These are phyloP conservation scores for Collybiopsis luxurians DNA, from an alignment of 768 basidiomycete species.

Conservation along the genomic window DNA sequence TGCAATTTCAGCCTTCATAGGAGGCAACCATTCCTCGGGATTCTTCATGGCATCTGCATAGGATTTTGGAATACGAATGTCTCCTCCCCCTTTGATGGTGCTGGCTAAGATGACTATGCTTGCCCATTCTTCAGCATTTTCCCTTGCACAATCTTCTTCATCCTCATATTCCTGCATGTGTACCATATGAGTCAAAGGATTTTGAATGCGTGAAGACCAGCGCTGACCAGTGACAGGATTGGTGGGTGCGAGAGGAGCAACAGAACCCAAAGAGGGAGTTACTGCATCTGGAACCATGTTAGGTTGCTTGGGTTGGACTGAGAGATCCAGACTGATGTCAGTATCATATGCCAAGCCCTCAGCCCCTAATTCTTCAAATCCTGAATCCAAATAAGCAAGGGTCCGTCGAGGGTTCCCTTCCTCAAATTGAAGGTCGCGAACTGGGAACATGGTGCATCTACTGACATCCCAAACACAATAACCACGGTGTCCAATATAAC, in stretches of 20 bases:
- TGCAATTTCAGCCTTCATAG: background rate
- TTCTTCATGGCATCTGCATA: background rate
- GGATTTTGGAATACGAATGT: background rate
- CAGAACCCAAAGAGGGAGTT: no score
- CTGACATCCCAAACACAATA: slow-evolving; percentile 2
- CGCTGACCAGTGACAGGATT: no score
- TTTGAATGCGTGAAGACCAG: no score
- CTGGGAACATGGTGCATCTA: slow-evolving; percentile 1
- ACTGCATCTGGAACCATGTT: no score
- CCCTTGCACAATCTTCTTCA: background rate
- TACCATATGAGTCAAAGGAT: background rate
- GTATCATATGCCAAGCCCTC: no score
- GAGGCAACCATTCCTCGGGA: background rate
- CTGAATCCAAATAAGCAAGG: no score
- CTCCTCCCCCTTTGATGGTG: slow-evolving; percentile 1
- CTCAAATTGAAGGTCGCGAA: slow-evolving; percentile 13
- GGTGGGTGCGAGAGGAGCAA: no score
- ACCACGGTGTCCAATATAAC: slow-evolving; percentile 13
- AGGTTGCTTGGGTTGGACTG: no score
- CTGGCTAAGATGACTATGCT: background rate
- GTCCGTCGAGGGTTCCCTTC: background rate
- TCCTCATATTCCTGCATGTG: background rate
- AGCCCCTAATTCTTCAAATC: no score
- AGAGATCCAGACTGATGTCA: no score
- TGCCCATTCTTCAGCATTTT: background rate